Conservation (phyloP, 1,284 basidiomycete genomes). For the Vanrija humicola region DNA sequence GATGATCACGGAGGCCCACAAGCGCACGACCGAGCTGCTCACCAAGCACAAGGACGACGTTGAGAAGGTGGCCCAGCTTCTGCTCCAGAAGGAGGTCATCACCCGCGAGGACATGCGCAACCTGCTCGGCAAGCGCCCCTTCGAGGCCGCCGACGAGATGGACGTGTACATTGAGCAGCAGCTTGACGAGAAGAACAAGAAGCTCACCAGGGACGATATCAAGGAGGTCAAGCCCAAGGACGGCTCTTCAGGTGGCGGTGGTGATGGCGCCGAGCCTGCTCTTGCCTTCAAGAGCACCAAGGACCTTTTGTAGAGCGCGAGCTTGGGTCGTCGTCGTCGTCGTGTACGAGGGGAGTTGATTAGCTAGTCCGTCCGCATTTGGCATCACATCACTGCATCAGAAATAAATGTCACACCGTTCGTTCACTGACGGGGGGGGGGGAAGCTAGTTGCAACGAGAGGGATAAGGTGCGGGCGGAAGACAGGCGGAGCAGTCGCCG, state of each 20-base stretch:
- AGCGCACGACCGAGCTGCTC: constrained; percentile 76
- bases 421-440: too few relatives aligned
- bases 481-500: too few relatives aligned
- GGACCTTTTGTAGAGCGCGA: neutral
- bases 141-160: constrained; percentile 75
- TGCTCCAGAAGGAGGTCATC: constrained; percentile 92
- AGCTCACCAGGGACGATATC: constrained; percentile 10
- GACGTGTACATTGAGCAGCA: constrained; percentile 77
- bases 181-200: constrained; percentile 39
- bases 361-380: too few relatives aligned
- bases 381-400: too few relatives aligned
- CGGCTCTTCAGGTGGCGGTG: neutral
- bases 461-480: too few relatives aligned
- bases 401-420: too few relatives aligned
- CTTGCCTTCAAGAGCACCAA: too few relatives aligned
- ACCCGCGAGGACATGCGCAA: constrained; percentile 59
- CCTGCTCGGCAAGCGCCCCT: constrained; percentile 37
- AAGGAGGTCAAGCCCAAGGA: neutral
- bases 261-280: neutral
- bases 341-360: too few relatives aligned
- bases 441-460: too few relatives aligned
- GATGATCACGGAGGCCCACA: constrained; percentile 88
- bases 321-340: too few relatives aligned
- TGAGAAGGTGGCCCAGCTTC: constrained; percentile 85
- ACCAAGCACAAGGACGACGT: constrained; percentile 80